These are phyloP conservation scores for Entelexis sorbosivorans DNA, from an alignment of 1,139 yeast genomes.

Conservation along the genomic window DNA sequence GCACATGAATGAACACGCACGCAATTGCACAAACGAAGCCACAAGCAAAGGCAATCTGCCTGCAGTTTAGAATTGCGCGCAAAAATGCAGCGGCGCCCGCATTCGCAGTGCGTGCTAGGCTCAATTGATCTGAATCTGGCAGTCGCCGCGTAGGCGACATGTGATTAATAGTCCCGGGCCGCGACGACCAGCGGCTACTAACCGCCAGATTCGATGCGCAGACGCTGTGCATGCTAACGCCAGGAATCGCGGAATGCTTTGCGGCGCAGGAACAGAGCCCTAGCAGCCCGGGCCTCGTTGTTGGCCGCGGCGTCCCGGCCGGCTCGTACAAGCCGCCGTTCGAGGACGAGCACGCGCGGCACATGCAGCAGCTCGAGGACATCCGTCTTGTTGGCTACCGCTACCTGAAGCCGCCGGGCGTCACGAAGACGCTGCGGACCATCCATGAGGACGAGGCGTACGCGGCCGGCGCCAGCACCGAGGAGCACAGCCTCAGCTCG, in stretches of 20 bases:
- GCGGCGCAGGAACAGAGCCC: neutral
- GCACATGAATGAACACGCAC: too few relatives aligned
- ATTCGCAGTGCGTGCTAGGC: too few relatives aligned
- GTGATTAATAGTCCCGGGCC: neutral
- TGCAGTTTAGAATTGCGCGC: too few relatives aligned
- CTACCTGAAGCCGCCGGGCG: slow-evolving; percentile 24
- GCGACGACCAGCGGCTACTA: neutral
- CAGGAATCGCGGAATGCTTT: neutral
- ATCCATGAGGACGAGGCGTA: slow-evolving; percentile 20
- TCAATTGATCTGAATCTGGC: too few relatives aligned
- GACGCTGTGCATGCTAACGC: neutral
- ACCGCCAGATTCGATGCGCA: neutral
- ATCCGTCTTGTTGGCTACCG: slow-evolving; percentile 19
- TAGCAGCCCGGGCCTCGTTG: neutral
- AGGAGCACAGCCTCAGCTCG: neutral
- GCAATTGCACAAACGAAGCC: too few relatives aligned
- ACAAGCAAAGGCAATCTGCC: too few relatives aligned
- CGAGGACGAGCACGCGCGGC: slow-evolving; percentile 1
- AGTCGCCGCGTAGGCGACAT: too few relatives aligned
- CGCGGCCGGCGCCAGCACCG: neutral
- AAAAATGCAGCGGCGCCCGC: too few relatives aligned
- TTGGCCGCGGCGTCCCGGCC: slow-evolving; percentile 8
- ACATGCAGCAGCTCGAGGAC: slow-evolving; percentile 7
- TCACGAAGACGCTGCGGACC: slow-evolving; percentile 20
- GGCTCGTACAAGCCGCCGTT: neutral